Percentiles rank a stretch among this genome's conserved stretches.
Conservation (phyloP, 306 rosid genomes). For the Rosa persica region DNA sequence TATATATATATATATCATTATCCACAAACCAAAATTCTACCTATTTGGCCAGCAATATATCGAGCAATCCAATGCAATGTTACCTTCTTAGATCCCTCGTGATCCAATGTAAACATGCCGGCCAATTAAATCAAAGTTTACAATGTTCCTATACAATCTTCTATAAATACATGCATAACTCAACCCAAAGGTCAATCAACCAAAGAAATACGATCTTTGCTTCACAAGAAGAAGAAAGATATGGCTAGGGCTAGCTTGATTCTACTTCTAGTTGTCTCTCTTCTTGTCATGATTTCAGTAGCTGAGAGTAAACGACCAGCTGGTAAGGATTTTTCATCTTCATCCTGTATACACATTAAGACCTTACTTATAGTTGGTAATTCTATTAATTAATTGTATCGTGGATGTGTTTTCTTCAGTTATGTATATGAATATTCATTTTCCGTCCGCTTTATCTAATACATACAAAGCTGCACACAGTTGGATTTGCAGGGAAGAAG, state of each 20-base stretch:
- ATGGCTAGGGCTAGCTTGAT: background rate
- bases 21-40: background rate
- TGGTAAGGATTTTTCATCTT: background rate
- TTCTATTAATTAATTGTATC: no score
- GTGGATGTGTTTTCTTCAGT: no score
- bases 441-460: background rate
- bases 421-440: background rate
- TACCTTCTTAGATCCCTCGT: background rate
- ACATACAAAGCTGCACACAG: background rate
- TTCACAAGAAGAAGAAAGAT: background rate
- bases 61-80: background rate
- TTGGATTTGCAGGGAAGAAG: background rate
- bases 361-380: no score
- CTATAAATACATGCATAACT: background rate
- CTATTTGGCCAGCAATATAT: background rate
- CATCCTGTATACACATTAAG: background rate
- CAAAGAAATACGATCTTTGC: background rate
- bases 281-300: background rate
- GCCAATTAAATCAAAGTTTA: background rate
- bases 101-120: background rate
- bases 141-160: background rate
- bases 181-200: background rate
- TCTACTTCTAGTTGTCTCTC: slow-evolving; percentile 1
- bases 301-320: background rate
- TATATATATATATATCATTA: background rate